phyloP scores from a whole-genome alignment of 2,329 filamentous ascomycete species.

The Claviceps lovelessii region DNA sequence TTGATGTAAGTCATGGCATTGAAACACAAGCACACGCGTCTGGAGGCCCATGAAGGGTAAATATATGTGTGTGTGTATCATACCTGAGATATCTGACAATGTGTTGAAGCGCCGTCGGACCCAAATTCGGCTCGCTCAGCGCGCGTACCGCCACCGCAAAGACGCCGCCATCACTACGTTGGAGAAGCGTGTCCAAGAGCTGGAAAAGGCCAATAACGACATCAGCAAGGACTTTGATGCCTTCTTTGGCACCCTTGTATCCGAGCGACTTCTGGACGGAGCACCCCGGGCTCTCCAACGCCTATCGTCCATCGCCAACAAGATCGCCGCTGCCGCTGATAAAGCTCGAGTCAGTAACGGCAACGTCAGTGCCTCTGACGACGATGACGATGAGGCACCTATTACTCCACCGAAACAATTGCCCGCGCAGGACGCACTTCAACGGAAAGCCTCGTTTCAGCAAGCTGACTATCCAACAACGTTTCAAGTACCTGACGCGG shows the following conservation, averaged over 20 bases:
- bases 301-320: slow-evolving; percentile 42
- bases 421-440: not conserved
- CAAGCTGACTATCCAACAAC: not conserved
- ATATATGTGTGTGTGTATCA: not conserved
- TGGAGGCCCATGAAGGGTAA: too few species aligned
- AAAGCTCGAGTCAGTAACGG: slow-evolving; percentile 23
- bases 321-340: slow-evolving; percentile 39
- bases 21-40: too few species aligned
- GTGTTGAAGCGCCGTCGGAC: slow-evolving; percentile 55
- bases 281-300: slow-evolving; percentile 43
- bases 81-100: not conserved
- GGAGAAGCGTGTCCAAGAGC: slow-evolving; percentile 52
- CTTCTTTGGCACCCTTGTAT: slow-evolving; percentile 48
- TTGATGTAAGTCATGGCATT: slow-evolving; percentile 47
- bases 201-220: slow-evolving; percentile 56
- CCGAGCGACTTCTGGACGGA: slow-evolving; percentile 41
- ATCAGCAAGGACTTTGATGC: slow-evolving; percentile 59
- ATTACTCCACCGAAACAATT: not conserved
- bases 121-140: slow-evolving; percentile 74
- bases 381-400: not conserved
- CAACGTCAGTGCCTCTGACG: slow-evolving; percentile 3
- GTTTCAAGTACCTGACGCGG: not conserved
- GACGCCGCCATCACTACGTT: slow-evolving; percentile 65
- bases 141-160: slow-evolving; percentile 74
- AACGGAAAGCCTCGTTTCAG: not conserved